Evolutionary conservation across 2,329 filamentous ascomycete genomes (phyloP).

Genomic region (Bipolaris bicolor): DNA sequence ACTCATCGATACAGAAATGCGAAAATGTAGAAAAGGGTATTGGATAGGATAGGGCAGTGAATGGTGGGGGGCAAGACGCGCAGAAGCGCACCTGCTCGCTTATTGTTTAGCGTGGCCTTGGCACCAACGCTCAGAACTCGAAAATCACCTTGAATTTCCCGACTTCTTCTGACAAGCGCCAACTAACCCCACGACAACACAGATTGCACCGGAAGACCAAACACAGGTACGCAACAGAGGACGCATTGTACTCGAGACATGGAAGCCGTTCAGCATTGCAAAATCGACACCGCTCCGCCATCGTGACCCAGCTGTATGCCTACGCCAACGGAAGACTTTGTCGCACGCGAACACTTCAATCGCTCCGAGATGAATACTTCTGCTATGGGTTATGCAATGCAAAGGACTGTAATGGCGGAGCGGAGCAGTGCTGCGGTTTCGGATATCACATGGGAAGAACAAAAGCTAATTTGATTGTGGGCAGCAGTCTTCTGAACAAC

Average conservation of each 20-base stretch:
- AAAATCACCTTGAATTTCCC: constrained; percentile 23
- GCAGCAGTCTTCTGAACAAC: constrained; percentile 53
- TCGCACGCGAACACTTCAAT: constrained; percentile 28
- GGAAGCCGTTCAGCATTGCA: constrained; percentile 26
- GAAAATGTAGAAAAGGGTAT: background rate
- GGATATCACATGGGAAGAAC: constrained; percentile 13
- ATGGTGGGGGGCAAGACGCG: background rate
- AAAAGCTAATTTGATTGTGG: constrained; percentile 38
- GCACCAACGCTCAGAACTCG: constrained; percentile 16
- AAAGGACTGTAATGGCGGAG: constrained; percentile 4
- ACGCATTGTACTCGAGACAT: constrained; percentile 14
- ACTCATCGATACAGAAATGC: background rate
- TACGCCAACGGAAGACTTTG: constrained; percentile 25
- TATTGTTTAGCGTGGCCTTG: constrained; percentile 16
- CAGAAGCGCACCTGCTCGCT: constrained; percentile 11
- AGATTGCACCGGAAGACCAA: constrained; percentile 47
- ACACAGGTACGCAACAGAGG: constrained; percentile 40
- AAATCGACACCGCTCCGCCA: constrained; percentile 19
- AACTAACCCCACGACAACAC: constrained; percentile 44
- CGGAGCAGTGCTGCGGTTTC: constrained; percentile 23
- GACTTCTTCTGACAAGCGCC: constrained; percentile 32
- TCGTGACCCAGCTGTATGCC: constrained; percentile 18
- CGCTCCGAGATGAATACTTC: constrained; percentile 24
- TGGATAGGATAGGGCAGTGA: background rate
- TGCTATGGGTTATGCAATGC: constrained; percentile 10